phyloP scores from a whole-genome alignment of 208 protist species.

The Trypanosomatidae sp. region DNA sequence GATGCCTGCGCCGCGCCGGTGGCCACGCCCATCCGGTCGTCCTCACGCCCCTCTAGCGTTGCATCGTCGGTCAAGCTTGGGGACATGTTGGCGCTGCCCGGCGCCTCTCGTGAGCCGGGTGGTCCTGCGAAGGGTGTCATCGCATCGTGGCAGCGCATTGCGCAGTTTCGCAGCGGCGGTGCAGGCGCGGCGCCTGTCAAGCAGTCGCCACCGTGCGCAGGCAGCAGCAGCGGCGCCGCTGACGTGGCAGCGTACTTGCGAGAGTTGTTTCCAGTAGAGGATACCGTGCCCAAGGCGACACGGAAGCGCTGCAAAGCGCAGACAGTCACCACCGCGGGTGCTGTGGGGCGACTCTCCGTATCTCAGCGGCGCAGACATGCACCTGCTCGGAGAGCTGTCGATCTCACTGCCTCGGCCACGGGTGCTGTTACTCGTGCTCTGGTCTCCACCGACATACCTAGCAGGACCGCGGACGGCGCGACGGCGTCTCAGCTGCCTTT shows the following conservation, averaged over 20 bases:
- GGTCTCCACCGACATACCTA: not conserved
- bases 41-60: not conserved
- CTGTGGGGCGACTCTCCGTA: not conserved
- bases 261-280: conserved; percentile 3
- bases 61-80: conserved; percentile 5
- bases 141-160: not conserved
- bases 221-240: not conserved
- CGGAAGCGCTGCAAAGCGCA: not conserved
- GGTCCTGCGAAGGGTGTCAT: not conserved
- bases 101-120: not conserved
- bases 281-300: not conserved
- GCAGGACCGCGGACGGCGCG: not conserved
- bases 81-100: not conserved
- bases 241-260: conserved; percentile 5
- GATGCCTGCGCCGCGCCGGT: not conserved
- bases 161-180: not conserved
- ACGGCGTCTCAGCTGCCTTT: not conserved
- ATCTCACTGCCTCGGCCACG: not conserved
- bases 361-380: not conserved
- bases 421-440: not conserved
- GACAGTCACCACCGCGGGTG: not conserved
- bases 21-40: not conserved
- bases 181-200: not conserved
- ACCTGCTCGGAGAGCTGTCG: not conserved
- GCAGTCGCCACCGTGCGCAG: not conserved